phyloP scores from a whole-genome alignment of 352 stramenopile species.

The Phytophthora vignae region DNA sequence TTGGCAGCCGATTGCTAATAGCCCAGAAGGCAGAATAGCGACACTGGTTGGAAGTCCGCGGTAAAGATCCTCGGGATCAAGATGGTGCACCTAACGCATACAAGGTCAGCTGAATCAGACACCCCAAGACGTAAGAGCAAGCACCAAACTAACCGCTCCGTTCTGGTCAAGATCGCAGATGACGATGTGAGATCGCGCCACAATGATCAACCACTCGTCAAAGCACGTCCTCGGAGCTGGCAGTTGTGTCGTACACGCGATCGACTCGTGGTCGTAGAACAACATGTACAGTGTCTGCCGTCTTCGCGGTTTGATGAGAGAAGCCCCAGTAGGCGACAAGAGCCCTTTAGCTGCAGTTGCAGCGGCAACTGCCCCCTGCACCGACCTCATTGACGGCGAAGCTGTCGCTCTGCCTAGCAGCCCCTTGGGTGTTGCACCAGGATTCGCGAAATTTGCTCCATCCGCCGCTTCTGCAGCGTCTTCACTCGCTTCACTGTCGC shows the following conservation, averaged over 20 bases:
- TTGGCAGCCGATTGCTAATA: slow-evolving; percentile 78
- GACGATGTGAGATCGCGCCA: slow-evolving; percentile 67
- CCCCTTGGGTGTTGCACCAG: slow-evolving; percentile 36
- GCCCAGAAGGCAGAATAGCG: slow-evolving; percentile 64
- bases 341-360: slow-evolving; percentile 24
- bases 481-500: slow-evolving; percentile 16
- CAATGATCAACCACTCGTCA: slow-evolving; percentile 77
- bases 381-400: slow-evolving; percentile 49
- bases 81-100: slow-evolving; percentile 34
- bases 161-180: slow-evolving; percentile 80
- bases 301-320: slow-evolving; percentile 58
- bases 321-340: slow-evolving; percentile 32
- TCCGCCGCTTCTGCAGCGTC: slow-evolving; percentile 16
- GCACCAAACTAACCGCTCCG: slow-evolving; percentile 38
- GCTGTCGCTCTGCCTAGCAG: slow-evolving; percentile 49
- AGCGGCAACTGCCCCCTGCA: slow-evolving; percentile 30
- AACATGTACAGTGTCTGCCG: slow-evolving; percentile 60
- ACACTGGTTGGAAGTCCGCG: slow-evolving; percentile 66
- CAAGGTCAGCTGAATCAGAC: background rate
- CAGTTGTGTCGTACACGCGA: slow-evolving; percentile 54
- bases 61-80: slow-evolving; percentile 64
- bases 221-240: slow-evolving; percentile 59
- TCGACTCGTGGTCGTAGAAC: slow-evolving; percentile 82
- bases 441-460: slow-evolving; percentile 10
- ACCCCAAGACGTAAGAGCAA: background rate